Conservation (phyloP, 495 filamentous ascomycete species). For the Lasiosphaeriaceae sp. region DNA sequence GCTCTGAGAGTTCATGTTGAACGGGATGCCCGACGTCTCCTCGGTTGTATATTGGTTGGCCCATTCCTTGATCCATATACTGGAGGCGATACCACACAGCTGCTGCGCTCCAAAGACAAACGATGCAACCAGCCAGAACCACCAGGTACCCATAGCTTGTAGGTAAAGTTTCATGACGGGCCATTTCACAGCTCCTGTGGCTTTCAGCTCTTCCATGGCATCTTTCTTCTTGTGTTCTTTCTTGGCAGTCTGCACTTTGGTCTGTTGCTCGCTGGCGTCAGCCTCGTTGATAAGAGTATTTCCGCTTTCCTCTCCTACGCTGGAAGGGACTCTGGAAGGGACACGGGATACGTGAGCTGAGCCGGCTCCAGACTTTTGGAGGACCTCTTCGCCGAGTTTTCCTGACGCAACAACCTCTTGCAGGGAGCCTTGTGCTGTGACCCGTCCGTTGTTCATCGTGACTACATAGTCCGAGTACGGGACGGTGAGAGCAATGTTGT, state of each 20-base stretch:
- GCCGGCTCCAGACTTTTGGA: conserved; percentile 61
- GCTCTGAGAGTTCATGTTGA: conserved; percentile 35
- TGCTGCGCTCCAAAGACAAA: conserved; percentile 77
- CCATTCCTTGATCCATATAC: conserved; percentile 94
- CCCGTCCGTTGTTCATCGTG: conserved; percentile 79
- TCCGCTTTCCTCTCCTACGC: conserved; percentile 51
- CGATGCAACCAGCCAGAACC: conserved; percentile 79
- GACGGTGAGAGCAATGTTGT: conserved; percentile 83
- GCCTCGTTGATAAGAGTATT: conserved; percentile 44
- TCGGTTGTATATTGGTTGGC: conserved; percentile 51
- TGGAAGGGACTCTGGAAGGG: conserved; percentile 72
- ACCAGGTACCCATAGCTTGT: conserved; percentile 84
- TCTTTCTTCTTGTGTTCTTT: conserved; percentile 46
- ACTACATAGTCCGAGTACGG: conserved; percentile 77
- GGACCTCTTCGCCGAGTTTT: conserved; percentile 71
- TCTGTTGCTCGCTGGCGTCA: conserved; percentile 29
- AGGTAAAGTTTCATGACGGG: conserved; percentile 81
- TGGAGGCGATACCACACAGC: conserved; percentile 75
- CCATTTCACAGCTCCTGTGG: conserved; percentile 80
- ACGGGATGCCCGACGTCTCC: conserved; percentile 19
- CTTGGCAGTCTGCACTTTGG: conserved; percentile 36
- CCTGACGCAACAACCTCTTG: conserved; percentile 77
- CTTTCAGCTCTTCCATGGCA: conserved; percentile 67
- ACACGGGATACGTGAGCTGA: conserved; percentile 63
- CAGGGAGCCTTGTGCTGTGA: conserved; percentile 70